phyloP scores from a whole-genome alignment of 169 alveolate genomes.

The Plasmodium vinckei region DNA sequence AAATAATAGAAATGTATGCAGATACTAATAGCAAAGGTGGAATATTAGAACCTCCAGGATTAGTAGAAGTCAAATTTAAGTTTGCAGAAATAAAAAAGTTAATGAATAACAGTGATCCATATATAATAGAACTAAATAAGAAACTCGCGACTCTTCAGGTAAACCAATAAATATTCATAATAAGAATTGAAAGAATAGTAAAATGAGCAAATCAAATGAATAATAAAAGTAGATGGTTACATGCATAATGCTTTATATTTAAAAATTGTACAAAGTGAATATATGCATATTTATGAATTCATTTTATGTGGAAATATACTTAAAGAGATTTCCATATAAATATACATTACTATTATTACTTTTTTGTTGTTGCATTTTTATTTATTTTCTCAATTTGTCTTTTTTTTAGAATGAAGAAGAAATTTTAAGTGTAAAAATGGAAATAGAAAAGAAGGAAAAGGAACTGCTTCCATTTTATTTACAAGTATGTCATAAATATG shows the following conservation, averaged over 20 bases:
- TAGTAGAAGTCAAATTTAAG: conserved; percentile 86
- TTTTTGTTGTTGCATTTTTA: too few relatives aligned
- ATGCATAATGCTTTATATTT: too few relatives aligned
- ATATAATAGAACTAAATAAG: conserved; percentile 61
- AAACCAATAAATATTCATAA: not conserved
- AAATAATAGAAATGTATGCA: conserved; percentile 89
- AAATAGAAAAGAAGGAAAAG: conserved; percentile 79
- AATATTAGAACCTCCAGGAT: conserved; percentile 87
- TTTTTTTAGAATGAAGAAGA: conserved; percentile 60
- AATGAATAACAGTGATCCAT: conserved; percentile 80
- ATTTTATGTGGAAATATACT: too few relatives aligned
- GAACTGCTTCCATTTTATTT: conserved; percentile 80
- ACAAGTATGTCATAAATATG: conserved; percentile 86
- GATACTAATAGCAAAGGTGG: conserved; percentile 88
- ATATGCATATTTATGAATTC: too few relatives aligned
- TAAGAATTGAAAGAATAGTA: not conserved
- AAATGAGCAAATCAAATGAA: not conserved
- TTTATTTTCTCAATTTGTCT: not conserved
- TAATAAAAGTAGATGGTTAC: too few relatives aligned
- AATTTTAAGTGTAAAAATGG: conserved; percentile 58
- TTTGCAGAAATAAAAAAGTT: conserved; percentile 79
- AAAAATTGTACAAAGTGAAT: too few relatives aligned
- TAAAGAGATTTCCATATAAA: too few relatives aligned
- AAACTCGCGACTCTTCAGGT: conserved; percentile 64
- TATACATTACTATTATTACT: too few relatives aligned